phyloP scores from a whole-genome alignment of 139 green algal species.

The Chlorella sp. region DNA sequence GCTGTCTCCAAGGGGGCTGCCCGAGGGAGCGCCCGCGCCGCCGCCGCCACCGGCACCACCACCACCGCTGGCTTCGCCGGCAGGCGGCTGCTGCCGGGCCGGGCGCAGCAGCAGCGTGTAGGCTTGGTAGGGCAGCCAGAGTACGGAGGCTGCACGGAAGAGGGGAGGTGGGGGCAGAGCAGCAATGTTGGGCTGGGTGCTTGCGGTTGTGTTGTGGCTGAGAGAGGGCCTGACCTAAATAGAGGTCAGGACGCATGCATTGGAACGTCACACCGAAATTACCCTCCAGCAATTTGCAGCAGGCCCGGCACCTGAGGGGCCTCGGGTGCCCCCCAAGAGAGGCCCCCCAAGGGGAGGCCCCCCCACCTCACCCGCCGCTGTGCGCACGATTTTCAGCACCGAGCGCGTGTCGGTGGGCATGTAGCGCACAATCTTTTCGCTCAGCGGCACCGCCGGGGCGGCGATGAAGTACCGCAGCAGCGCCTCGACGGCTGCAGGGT shows the following conservation, averaged over 20 bases:
- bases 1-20: slow-evolving; percentile 60
- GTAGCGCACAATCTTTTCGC: slow-evolving; percentile 34
- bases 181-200: too few species aligned
- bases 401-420: slow-evolving; percentile 26
- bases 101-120: slow-evolving; percentile 60
- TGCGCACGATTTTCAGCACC: slow-evolving; percentile 48
- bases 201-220: neutral
- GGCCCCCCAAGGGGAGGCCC: too few species aligned
- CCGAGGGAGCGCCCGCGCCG: neutral
- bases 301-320: too few species aligned
- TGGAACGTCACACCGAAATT: too few species aligned
- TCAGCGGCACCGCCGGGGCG: slow-evolving; percentile 20
- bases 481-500: slow-evolving; percentile 42
- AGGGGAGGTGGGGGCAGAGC: neutral
- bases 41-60: neutral
- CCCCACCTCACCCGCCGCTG: slow-evolving; percentile 41
- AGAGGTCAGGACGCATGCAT: neutral
- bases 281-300: too few species aligned
- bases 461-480: slow-evolving; percentile 38
- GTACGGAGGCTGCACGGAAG: slow-evolving; percentile 50
- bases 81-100: neutral
- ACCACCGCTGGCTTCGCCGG: too few species aligned
- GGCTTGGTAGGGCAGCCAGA: slow-evolving; percentile 70
- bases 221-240: neutral
- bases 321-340: too few species aligned